Percentiles rank a stretch among this genome's conserved stretches.
Conservation (phyloP, 805 yeast species). For the Yamadazyma sp. region DNA sequence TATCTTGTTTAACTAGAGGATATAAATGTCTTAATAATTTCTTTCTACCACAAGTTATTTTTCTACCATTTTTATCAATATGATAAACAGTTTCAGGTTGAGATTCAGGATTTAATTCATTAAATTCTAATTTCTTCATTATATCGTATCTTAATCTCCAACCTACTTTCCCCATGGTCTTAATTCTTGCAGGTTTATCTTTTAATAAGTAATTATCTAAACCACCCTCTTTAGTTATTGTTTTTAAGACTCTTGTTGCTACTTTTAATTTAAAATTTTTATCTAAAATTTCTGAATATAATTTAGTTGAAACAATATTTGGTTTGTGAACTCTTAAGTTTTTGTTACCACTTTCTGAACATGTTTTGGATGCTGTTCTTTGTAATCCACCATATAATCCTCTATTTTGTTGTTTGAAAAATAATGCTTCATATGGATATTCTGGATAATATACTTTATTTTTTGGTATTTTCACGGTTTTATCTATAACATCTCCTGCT, state of each 20-base stretch:
- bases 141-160: conserved; percentile 86
- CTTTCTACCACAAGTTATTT: conserved; percentile 63
- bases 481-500: conserved; percentile 34
- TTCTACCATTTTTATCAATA: conserved; percentile 42
- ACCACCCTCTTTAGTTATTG: conserved; percentile 93
- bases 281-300: conserved; percentile 83
- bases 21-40: conserved; percentile 54
- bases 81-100: conserved; percentile 41
- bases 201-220: conserved; percentile 83
- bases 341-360: conserved; percentile 75
- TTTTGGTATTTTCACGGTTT: conserved; percentile 23
- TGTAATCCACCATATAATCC: conserved; percentile 92
- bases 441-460: conserved; percentile 22
- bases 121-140: conserved; percentile 41
- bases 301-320: conserved; percentile 67
- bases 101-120: conserved; percentile 31
- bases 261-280: conserved; percentile 56
- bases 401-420: conserved; percentile 78
- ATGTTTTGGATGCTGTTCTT: conserved; percentile 69
- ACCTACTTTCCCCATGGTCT: conserved; percentile 89
- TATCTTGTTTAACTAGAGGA: conserved; percentile 45
- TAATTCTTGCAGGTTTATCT: conserved; percentile 84
- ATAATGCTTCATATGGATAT: conserved; percentile 59
- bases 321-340: conserved; percentile 76
- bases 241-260: conserved; percentile 77